Evolutionary conservation across 441 rosid species (phyloP), one percentile per base, ranked within the genome.

Genomic region (Hypseocharis bilobata): DNA sequence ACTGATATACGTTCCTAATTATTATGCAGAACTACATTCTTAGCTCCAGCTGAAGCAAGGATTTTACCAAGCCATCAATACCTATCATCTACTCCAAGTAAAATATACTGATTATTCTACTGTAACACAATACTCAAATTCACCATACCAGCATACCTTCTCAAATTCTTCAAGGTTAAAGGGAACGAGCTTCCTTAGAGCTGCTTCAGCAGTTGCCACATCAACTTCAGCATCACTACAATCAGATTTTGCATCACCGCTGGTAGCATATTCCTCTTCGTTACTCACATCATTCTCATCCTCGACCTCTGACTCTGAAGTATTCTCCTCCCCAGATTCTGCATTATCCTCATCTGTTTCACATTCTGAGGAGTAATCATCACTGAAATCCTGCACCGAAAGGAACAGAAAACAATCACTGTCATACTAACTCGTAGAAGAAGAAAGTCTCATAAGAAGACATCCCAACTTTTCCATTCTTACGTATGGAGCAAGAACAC

Each of bases 401-500:
- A 59, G 38, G 23, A 67, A 62, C 36, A 63, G 61, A 70, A 70
- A 72, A 70, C 54, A 10, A 72, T 22, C 65, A 73, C 49, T 14
- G 67, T 25, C 67, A 73, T 29, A 64, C 11, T 62, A 70, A 64
- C 57, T 30, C 57, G 25, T 58, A 55, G 60, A 40, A 71, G 62
- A 16, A 34, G 32, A 23, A 26, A 2, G n/a, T 14, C 5, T n/a
- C 8, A 63, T 45, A 47, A 52, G 20, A 51, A 51, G 47, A 60
- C 36, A 74, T 61, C 62, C 45, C 19, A 64, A 52, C 59, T 49
- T 49, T 62, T 71, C 32, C 66, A 71, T 71, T 77, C 97, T 94
- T 85, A 94, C 99, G 69, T 84, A 88, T 71, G 96, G 92, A 61
- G 96, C 92, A 76, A 94, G 96, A 65, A 88, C 77, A 8, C 89